These are phyloP conservation scores for Triangularia setosa DNA, from an alignment of 2,329 filamentous ascomycete genomes.

Conservation along the genomic window DNA sequence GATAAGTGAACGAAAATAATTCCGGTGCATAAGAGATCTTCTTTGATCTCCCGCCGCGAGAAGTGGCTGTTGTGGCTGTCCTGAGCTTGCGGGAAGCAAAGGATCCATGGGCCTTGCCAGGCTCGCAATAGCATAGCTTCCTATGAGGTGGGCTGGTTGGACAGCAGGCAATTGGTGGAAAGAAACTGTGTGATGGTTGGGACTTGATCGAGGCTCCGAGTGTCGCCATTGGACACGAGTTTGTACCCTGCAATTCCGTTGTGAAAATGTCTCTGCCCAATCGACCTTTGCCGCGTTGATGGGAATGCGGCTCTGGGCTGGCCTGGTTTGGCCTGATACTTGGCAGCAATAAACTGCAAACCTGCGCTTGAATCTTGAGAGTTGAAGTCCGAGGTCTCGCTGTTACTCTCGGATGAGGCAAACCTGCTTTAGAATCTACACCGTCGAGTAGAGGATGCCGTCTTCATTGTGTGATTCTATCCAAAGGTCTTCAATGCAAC, in stretches of 20 bases:
- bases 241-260: conserved; percentile 10
- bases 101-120: neutral
- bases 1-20: neutral
- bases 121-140: too few relatives aligned
- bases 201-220: neutral
- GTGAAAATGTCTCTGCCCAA: conserved; percentile 8
- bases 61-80: conserved; percentile 10
- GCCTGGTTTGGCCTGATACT: neutral
- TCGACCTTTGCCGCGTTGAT: neutral
- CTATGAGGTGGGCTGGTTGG: too few relatives aligned
- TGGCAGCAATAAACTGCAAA: conserved; percentile 6
- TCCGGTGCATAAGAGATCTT: conserved; percentile 22
- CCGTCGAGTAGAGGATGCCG: too few relatives aligned
- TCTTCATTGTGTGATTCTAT: too few relatives aligned
- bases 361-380: neutral
- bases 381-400: neutral
- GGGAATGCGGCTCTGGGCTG: conserved; percentile 6
- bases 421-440: neutral
- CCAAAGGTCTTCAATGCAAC: too few relatives aligned
- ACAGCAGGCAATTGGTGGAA: neutral
- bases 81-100: neutral
- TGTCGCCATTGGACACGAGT: neutral
- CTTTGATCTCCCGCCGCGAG: conserved; percentile 18
- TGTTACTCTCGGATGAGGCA: neutral
- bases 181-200: neutral